A percentile compares a stretch with the other conserved stretches of the same genome.
Evolutionary conservation across 2,329 filamentous ascomycete species (phyloP).

Genomic region (Trichothecium sympodiale): DNA sequence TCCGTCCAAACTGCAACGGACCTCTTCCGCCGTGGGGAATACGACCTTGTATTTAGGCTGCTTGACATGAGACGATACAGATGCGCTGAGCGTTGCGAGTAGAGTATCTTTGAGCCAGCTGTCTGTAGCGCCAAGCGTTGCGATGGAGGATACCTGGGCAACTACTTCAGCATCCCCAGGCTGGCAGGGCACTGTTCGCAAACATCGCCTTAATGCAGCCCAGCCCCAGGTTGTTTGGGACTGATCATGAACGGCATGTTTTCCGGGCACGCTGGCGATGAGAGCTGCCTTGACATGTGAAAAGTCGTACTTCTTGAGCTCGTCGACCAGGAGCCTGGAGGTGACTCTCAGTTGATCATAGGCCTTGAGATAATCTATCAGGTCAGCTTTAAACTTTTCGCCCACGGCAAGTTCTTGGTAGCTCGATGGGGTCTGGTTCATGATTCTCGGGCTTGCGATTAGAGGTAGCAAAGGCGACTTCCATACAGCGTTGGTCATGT

Average conservation of each 20-base stretch:
- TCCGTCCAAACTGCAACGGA: constrained; percentile 65
- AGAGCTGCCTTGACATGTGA: constrained; percentile 55
- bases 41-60: constrained; percentile 55
- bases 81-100: constrained; percentile 35
- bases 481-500: constrained; percentile 82
- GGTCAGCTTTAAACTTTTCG: constrained; percentile 60
- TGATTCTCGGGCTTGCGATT: neutral
- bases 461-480: constrained; percentile 57
- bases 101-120: constrained; percentile 61
- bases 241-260: constrained; percentile 38
- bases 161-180: constrained; percentile 35
- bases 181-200: constrained; percentile 41
- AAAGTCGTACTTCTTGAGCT: constrained; percentile 59
- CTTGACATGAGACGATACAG: constrained; percentile 9
- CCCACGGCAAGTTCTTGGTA: constrained; percentile 34
- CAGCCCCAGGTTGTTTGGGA: constrained; percentile 64
- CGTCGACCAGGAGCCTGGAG: constrained; percentile 41
- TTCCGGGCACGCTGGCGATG: constrained; percentile 68
- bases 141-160: constrained; percentile 68
- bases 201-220: constrained; percentile 50
- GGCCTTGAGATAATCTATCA: constrained; percentile 59
- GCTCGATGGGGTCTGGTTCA: constrained; percentile 5
- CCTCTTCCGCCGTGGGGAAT: constrained; percentile 72
- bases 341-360: constrained; percentile 51
- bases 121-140: constrained; percentile 60